phyloP scores from a whole-genome alignment of 75 land plant species.

The Ceratopteris richardii region DNA sequence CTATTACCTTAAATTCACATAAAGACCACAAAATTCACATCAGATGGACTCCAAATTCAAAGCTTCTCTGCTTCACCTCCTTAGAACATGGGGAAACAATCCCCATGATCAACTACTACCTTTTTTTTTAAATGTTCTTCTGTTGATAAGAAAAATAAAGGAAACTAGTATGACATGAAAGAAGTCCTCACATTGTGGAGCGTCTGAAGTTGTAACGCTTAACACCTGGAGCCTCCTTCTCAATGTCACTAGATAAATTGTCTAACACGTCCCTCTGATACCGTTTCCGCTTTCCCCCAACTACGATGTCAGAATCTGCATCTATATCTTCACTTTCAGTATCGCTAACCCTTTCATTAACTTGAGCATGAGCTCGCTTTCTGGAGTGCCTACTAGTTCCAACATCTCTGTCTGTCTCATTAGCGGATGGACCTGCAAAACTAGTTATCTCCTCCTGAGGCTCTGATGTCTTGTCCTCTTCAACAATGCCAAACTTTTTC shows the following conservation, averaged over 20 bases:
- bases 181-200: constrained; percentile 80
- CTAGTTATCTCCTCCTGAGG: constrained; percentile 2
- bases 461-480: constrained; percentile 6
- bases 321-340: constrained; percentile 45
- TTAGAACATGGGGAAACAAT: too few relatives aligned
- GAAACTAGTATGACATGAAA: too few relatives aligned
- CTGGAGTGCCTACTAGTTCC: constrained; percentile 11
- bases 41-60: too few relatives aligned
- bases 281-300: constrained; percentile 51
- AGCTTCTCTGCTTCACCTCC: too few relatives aligned
- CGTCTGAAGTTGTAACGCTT: constrained; percentile 78
- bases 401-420: constrained; percentile 2
- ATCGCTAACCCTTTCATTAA: constrained; percentile 29
- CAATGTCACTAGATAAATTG: constrained; percentile 8
- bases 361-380: constrained; percentile 28
- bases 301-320: constrained; percentile 29
- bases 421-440: not conserved
- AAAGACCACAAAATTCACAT: too few relatives aligned
- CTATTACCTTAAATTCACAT: too few relatives aligned
- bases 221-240: constrained; percentile 29
- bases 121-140: too few relatives aligned
- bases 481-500: constrained; percentile 13
- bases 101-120: too few relatives aligned
- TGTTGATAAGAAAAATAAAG: too few relatives aligned
- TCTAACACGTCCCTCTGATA: constrained; percentile 18